Conservation (phyloP, 352 stramenopile genomes). For the Phytophthora brassicae region DNA sequence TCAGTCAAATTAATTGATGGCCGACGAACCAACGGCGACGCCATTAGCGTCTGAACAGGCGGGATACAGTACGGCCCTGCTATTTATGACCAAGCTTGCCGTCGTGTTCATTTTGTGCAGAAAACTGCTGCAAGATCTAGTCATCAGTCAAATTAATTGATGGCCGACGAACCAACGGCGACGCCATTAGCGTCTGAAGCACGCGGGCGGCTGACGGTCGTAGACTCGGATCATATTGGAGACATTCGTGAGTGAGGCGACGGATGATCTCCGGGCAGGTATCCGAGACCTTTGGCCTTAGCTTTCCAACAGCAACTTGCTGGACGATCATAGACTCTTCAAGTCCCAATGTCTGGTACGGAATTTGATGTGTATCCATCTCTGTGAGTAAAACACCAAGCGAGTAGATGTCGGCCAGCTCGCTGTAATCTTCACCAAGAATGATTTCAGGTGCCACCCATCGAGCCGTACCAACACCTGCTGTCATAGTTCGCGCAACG, state of each 20-base stretch:
- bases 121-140: slow-evolving; percentile 21
- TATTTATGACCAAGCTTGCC: slow-evolving; percentile 16
- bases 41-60: slow-evolving; percentile 58
- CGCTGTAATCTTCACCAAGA: slow-evolving; percentile 73
- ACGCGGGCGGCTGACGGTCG: slow-evolving; percentile 69
- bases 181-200: slow-evolving; percentile 73
- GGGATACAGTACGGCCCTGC: slow-evolving; percentile 33
- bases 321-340: slow-evolving; percentile 84
- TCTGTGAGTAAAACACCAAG: slow-evolving; percentile 71
- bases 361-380: slow-evolving; percentile 75
- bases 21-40: slow-evolving; percentile 57
- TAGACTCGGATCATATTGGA: slow-evolving; percentile 76
- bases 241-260: slow-evolving; percentile 74
- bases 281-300: slow-evolving; percentile 74
- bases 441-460: slow-evolving; percentile 84
- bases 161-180: slow-evolving; percentile 51
- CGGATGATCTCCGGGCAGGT: slow-evolving; percentile 79
- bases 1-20: slow-evolving; percentile 45
- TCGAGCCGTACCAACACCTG: slow-evolving; percentile 66
- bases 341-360: slow-evolving; percentile 58
- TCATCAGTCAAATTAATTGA: slow-evolving; percentile 47
- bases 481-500: slow-evolving; percentile 75
- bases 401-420: slow-evolving; percentile 75
- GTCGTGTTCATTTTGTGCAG: slow-evolving; percentile 24
- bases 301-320: slow-evolving; percentile 76